Evolutionary conservation across 495 filamentous ascomycete genomes (phyloP).

Genomic region (Aspergillus avenaceus): DNA sequence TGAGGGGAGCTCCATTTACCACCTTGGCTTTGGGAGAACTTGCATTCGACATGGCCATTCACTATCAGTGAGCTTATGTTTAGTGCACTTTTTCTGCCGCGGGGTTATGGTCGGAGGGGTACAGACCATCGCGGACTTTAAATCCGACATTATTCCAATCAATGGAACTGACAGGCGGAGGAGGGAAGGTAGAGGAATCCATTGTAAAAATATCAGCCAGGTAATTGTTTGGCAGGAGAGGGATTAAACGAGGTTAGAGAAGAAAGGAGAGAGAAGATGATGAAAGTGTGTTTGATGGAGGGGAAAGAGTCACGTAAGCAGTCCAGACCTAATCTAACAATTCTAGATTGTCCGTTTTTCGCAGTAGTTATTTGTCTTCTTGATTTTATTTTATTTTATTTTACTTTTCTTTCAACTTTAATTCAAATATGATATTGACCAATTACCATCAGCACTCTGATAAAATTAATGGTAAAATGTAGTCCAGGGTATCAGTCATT

Average conservation of each 20-base stretch:
- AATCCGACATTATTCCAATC: constrained; percentile 94
- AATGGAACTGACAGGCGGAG: constrained; percentile 60
- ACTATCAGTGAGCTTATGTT: constrained; percentile 4
- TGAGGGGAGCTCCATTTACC: constrained; percentile 64
- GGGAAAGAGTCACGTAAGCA: no score
- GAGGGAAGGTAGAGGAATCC: constrained; percentile 58
- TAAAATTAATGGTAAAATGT: no score
- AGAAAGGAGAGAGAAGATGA: background rate
- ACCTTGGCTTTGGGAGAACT: constrained; percentile 26
- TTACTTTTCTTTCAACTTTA: no score
- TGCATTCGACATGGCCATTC: constrained; percentile 32
- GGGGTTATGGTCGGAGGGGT: background rate
- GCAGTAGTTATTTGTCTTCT: no score
- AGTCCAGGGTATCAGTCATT: no score
- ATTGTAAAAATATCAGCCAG: background rate
- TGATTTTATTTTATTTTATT: no score
- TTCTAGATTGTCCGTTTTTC: no score
- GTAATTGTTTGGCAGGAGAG: background rate
- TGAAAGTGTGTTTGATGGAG: background rate
- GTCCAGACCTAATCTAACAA: no score
- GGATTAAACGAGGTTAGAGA: background rate
- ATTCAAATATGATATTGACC: no score
- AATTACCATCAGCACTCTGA: no score
- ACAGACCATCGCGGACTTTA: constrained; percentile 76
- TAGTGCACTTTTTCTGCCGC: background rate